Evolutionary conservation across 441 rosid genomes (phyloP), one percentile per base, ranked within the genome.

Genomic region (Biscutella laevigata): DNA sequence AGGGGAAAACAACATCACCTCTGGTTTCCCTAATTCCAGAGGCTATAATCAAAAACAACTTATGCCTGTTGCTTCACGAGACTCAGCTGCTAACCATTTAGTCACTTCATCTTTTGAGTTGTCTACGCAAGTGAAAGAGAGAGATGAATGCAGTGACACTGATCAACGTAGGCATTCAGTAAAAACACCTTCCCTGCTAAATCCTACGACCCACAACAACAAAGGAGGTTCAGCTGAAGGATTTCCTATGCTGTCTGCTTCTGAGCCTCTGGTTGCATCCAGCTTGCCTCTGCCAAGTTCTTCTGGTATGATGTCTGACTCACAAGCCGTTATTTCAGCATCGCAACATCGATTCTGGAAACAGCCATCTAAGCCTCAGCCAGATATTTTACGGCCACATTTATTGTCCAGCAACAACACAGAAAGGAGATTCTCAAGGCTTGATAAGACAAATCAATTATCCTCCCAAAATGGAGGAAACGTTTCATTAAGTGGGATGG

Each of bases 11-110:
- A 74, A 68, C 44, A 32, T 65, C 6, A n/a, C 65, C 30, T 60
- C 84, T 25, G 72, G 74, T 54, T 72, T 75, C 68, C 74, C 83
- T 46, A 56, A 67, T 73, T 35, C 73, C 42, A 69, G 70, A 70
- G 71, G 68, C 49, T 58, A 66, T 64, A 50, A 66, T 49, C 83
- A 73, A 58, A 61, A 62, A 47, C 80, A 72, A 62, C 79, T 63
- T 30, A 59, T 68, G 54, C 32, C 41, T 66, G 63, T 52, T 72
- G 59, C 63, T 37, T 69, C 61, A 52, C 74, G 63, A 56, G 75
- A 54, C 47, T 68, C 47, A 45, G 12, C 62, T 57, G 48, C 39
- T 27, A 60, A 44, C 58, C 74, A 67, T 43, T 37, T 66, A 24
- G 71, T 46, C 32, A 68, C 53, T 60, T 36, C 61, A 49, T 51